Evolutionary conservation across 768 basidiomycete genomes (phyloP).

Genomic region (Phylloporus sp.): DNA sequence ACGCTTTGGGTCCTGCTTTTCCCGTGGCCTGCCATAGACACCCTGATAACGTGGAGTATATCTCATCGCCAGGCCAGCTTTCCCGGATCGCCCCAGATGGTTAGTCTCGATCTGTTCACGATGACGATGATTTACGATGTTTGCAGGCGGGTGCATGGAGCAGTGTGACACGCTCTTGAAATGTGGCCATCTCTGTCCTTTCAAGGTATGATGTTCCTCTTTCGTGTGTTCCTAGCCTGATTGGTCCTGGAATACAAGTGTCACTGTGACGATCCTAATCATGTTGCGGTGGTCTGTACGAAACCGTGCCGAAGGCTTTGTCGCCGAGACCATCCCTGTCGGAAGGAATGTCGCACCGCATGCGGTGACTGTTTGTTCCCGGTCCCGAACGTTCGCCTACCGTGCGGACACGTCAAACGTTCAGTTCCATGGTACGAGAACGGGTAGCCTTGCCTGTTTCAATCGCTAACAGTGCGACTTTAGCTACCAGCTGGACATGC

Average conservation of each 20-base stretch:
- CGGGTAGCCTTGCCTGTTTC: not conserved
- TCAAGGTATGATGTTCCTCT: slow-evolving; percentile 37
- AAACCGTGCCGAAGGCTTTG: slow-evolving; percentile 51
- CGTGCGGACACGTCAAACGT: slow-evolving; percentile 50
- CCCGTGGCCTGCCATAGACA: slow-evolving; percentile 58
- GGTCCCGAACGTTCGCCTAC: slow-evolving; percentile 42
- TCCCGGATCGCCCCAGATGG: slow-evolving; percentile 52
- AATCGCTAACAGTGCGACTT: not conserved
- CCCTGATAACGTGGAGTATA: slow-evolving; percentile 35
- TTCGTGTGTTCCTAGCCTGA: not conserved
- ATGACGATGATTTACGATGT: not conserved
- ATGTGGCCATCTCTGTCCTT: slow-evolving; percentile 65
- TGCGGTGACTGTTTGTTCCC: slow-evolving; percentile 54
- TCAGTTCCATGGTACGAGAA: slow-evolving; percentile 46
- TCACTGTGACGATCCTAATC: slow-evolving; percentile 55
- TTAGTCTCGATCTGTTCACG: slow-evolving; percentile 18
- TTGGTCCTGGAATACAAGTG: slow-evolving; percentile 37
- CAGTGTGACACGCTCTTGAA: slow-evolving; percentile 47
- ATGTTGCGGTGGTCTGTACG: slow-evolving; percentile 43
- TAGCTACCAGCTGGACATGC: slow-evolving; percentile 44
- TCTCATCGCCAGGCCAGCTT: slow-evolving; percentile 51
- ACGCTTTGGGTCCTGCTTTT: slow-evolving; percentile 45
- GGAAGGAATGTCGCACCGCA: slow-evolving; percentile 41
- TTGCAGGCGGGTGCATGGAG: slow-evolving; percentile 58
- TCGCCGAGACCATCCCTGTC: slow-evolving; percentile 53